A percentile compares a stretch with the other conserved stretches of the same genome.
Evolutionary conservation across 768 basidiomycete genomes (phyloP).

Genomic region (Kwoniella mangroviensis): DNA sequence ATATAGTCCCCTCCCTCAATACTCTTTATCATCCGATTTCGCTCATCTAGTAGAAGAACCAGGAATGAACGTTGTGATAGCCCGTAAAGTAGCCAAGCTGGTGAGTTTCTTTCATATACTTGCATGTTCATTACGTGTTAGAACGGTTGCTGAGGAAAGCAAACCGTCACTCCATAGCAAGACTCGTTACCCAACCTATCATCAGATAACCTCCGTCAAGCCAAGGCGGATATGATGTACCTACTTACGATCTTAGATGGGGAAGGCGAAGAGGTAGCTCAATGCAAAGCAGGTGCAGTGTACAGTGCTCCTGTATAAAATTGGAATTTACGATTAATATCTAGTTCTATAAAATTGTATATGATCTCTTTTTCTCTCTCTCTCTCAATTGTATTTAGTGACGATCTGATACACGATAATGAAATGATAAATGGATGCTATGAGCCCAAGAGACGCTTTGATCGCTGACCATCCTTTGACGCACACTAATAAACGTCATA

Average conservation of each 20-base stretch:
- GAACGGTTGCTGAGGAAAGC: neutral
- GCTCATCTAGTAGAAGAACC: conserved; percentile 22
- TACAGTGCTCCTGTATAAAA: conserved; percentile 8
- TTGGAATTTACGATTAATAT: neutral
- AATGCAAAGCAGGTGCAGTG: conserved; percentile 14
- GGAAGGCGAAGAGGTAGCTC: conserved; percentile 11
- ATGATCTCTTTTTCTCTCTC: no score
- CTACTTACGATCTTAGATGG: conserved; percentile 15
- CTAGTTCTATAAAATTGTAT: neutral
- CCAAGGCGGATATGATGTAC: conserved; percentile 27
- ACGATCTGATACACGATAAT: neutral
- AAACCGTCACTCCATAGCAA: no score
- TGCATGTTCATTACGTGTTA: neutral
- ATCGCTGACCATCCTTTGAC: neutral
- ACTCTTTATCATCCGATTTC: conserved; percentile 15
- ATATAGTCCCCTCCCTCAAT: conserved; percentile 6
- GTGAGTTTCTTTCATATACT: conserved; percentile 7
- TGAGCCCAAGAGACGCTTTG: neutral
- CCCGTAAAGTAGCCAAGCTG: conserved; percentile 21
- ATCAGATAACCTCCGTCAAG: conserved; percentile 20
- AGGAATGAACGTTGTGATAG: conserved; percentile 20
- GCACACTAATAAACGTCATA: neutral
- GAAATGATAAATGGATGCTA: neutral
- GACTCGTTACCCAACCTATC: conserved; percentile 22
- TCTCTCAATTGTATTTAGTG: neutral